Conservation (phyloP, 2,329 filamentous ascomycete genomes). For the Ilyonectria sp. region DNA sequence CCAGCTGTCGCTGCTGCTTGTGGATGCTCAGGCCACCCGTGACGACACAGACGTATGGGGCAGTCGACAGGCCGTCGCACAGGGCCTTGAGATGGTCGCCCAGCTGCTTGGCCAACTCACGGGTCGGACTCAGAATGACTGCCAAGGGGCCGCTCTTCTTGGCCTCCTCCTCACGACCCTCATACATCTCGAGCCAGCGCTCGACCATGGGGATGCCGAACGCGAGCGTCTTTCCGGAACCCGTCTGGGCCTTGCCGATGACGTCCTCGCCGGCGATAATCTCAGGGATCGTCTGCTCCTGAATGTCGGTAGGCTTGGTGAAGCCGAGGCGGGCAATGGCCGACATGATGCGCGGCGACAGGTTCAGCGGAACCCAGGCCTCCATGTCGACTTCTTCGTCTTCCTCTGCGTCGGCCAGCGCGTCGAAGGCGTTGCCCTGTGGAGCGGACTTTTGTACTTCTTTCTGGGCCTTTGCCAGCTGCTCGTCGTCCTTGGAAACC, state of each 20-base stretch:
- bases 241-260: conserved; percentile 95
- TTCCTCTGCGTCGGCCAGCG: conserved; percentile 68
- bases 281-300: conserved; percentile 83
- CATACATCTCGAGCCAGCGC: conserved; percentile 74
- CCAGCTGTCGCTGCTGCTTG: conserved; percentile 90
- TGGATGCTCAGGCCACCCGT: conserved; percentile 95
- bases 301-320: conserved; percentile 84
- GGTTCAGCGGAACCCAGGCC: conserved; percentile 81
- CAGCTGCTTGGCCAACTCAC: conserved; percentile 95
- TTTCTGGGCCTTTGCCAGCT: conserved; percentile 55
- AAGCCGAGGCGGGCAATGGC: conserved; percentile 87
- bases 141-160: conserved; percentile 71
- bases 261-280: conserved; percentile 90
- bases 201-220: conserved; percentile 96
- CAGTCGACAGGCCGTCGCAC: conserved; percentile 72
- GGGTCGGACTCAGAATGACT: conserved; percentile 89
- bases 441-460: conserved; percentile 55
- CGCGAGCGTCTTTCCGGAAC: conserved; percentile 95
- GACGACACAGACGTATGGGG: conserved; percentile 85
- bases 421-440: conserved; percentile 67
- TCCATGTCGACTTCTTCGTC: conserved; percentile 77
- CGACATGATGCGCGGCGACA: conserved; percentile 80
- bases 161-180: conserved; percentile 53
- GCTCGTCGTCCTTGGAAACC: conserved; percentile 49
- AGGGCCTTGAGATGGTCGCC: conserved; percentile 85